phyloP scores from a whole-genome alignment of 257 asterid genomes.

The Salvia hispanica region DNA sequence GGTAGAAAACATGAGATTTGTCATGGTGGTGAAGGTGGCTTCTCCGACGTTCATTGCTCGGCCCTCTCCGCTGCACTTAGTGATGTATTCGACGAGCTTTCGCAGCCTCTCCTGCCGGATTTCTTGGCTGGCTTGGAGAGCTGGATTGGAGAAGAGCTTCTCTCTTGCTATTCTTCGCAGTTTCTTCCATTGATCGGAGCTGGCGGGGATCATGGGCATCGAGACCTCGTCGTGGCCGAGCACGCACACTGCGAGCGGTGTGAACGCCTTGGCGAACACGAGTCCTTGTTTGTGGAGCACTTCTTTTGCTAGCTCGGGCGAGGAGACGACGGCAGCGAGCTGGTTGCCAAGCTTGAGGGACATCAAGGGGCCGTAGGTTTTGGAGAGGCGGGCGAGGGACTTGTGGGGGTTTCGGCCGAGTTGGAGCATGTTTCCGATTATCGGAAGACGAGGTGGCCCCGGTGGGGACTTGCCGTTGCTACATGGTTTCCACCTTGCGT shows the following conservation, averaged over 20 bases:
- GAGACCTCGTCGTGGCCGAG: too few relatives aligned
- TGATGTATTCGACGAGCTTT: background rate
- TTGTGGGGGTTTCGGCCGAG: conserved; percentile 11
- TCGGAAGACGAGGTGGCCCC: conserved; percentile 1
- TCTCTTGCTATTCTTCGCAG: background rate
- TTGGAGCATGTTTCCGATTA: conserved; percentile 6
- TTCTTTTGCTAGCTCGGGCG: conserved; percentile 21
- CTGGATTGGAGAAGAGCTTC: background rate
- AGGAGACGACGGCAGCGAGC: background rate
- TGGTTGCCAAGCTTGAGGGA: conserved; percentile 7
- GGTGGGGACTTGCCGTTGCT: background rate
- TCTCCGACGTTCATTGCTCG: conserved; percentile 1
- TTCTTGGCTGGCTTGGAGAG: background rate
- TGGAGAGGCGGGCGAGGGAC: background rate
- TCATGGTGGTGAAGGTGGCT: conserved; percentile 21
- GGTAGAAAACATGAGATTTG: background rate
- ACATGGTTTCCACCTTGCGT: background rate
- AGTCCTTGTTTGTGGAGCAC: background rate
- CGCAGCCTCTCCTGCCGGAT: conserved; percentile 1
- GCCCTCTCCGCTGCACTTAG: background rate
- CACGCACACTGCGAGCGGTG: background rate
- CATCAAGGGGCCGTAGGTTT: conserved; percentile 14
- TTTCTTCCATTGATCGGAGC: background rate
- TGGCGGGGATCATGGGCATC: background rate
- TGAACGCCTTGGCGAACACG: background rate